Evolutionary conservation across 2,329 filamentous ascomycete genomes (phyloP).

Genomic region (Clonostachys rhizophaga): DNA sequence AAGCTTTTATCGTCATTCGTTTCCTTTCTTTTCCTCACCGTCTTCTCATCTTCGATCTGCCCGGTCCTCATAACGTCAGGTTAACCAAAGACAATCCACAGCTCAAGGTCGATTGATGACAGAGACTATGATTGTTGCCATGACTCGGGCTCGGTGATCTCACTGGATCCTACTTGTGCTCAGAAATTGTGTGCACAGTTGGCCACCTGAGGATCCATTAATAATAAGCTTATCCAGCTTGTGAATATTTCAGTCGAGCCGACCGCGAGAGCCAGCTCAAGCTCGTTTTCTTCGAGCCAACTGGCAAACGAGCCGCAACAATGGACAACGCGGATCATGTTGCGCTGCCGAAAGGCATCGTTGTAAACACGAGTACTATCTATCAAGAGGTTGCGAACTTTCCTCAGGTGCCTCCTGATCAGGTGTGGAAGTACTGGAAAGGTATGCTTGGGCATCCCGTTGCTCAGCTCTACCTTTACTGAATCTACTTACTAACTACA

Average conservation of each 20-base stretch:
- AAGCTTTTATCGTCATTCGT: no score
- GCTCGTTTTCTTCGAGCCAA: no score
- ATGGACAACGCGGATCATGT: constrained; percentile 31
- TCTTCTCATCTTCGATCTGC: background rate
- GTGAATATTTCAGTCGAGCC: no score
- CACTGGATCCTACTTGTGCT: background rate
- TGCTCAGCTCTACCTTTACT: no score
- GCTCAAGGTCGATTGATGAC: no score
- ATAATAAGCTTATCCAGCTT: no score
- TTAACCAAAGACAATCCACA: background rate
- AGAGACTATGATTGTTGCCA: background rate
- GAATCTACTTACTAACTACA: background rate
- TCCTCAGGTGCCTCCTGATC: constrained; percentile 42
- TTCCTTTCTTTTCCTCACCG: background rate
- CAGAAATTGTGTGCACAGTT: background rate
- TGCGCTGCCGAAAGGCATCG: constrained; percentile 52
- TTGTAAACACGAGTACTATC: constrained; percentile 46
- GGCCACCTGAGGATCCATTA: background rate
- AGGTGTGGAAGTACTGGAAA: constrained; percentile 52
- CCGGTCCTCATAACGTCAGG: background rate
- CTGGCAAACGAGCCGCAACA: background rate
- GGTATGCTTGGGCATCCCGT: constrained; percentile 28
- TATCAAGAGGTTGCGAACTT: constrained; percentile 51
- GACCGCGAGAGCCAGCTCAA: no score
- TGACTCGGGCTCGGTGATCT: background rate